These are phyloP conservation scores for Fusarium ramigenum DNA, from an alignment of 2,329 filamentous ascomycete species.

Conservation along the genomic window DNA sequence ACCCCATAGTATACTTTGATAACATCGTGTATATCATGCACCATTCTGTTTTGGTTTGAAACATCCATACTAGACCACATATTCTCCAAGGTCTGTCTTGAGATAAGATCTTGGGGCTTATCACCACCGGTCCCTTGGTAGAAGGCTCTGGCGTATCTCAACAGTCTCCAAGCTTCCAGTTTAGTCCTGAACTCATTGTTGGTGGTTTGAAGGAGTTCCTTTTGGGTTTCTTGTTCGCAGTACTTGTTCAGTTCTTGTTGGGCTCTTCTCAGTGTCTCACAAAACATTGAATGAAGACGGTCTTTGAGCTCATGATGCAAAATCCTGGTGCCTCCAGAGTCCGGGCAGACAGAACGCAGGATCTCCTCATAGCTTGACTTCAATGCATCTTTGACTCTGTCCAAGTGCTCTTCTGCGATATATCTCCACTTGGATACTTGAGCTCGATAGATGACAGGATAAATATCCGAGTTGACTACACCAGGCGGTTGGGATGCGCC, in stretches of 20 bases:
- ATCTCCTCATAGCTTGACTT: background rate
- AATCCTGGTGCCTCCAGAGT: background rate
- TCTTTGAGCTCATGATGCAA: background rate
- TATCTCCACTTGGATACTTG: background rate
- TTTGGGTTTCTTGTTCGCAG: background rate
- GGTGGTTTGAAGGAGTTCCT: background rate
- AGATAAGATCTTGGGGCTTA: background rate
- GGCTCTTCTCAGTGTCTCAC: background rate
- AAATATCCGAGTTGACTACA: background rate
- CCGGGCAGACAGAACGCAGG: background rate
- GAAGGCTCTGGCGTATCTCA: background rate
- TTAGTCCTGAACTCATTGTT: background rate
- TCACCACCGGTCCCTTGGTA: background rate
- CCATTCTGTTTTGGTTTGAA: background rate
- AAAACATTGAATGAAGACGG: background rate
- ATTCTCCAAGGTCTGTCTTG: background rate
- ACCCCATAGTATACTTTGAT: background rate
- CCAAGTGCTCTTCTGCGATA: background rate
- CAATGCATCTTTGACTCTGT: background rate
- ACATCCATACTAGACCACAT: background rate
- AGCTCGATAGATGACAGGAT: background rate
- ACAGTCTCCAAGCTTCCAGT: background rate
- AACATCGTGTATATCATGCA: background rate
- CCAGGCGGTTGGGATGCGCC: background rate
- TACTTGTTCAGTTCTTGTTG: background rate